Evolutionary conservation across 1,139 yeast genomes (phyloP), one percentile per base, ranked within the genome.

Genomic region (Scheffersomyces segobiensis): DNA sequence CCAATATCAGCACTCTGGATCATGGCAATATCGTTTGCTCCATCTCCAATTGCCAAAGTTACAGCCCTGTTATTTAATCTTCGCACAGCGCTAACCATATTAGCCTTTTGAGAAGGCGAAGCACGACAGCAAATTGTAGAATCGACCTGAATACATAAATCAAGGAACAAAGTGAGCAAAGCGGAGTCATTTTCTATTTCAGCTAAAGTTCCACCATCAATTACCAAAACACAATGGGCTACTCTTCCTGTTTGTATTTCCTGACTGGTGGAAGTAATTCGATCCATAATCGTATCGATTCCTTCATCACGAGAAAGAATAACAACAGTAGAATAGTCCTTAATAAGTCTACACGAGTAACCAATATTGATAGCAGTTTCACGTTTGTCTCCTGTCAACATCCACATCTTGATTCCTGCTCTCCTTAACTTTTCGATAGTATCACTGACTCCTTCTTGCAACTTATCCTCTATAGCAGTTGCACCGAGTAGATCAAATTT

Each of bases 21-120:
- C 99, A 95, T 95, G 2, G 99, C 98, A 71, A 95, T 93, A 73
- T 95, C 99, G 70, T 95, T 95, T 1, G 99, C 99, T 65, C 99
- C 99, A 76, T 95, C 99, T n/a, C 99, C 99, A 69, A 96, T 91
- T 0, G 99, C 99, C 60, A 96, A 80, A 0, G 98, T 92, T 6
- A 95, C 97, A 39, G 91, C 80, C 8, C 78, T 76, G 56, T 81
- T 86, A 63, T 88, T 84, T 61, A 89, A 76, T 39, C 81, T 78
- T 56, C 98, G 82, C 18, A 96, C 92, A 24, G 88, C 83, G 48
- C 85, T 76, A 1, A 95, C 98, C 91, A 96, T 88, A 50, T 85
- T 80, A 0, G 98, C 97, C 74, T 95, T 95, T 72, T 95, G 99
- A 0, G 98, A 88, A 0, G 99, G 99, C 19, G 97, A 89, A 0